Evolutionary conservation across 1,284 basidiomycete genomes (phyloP).

Genomic region (Pascua guehoae): DNA sequence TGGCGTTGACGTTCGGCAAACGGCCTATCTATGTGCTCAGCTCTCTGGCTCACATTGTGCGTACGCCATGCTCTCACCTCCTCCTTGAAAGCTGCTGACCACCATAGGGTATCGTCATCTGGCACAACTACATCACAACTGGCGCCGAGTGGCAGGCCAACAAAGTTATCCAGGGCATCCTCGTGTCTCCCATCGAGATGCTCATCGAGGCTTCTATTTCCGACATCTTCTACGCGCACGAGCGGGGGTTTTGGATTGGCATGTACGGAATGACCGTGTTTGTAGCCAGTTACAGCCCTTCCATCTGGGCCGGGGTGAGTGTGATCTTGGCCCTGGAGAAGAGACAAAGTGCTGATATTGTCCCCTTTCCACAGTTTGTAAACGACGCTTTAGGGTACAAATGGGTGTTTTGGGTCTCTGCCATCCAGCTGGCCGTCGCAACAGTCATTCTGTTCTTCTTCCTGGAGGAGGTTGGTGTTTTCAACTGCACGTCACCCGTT

Average conservation of each 20-base stretch:
- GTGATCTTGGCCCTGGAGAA: neutral
- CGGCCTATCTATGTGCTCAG: constrained; percentile 21
- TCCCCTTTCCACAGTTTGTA: constrained; percentile 6
- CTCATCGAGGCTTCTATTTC: constrained; percentile 19
- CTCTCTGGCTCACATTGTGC: constrained; percentile 9
- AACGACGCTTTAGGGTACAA: constrained; percentile 20
- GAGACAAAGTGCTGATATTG: neutral
- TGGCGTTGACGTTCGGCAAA: constrained; percentile 26
- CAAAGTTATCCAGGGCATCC: constrained; percentile 21
- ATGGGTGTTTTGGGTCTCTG: constrained; percentile 23
- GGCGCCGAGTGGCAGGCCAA: constrained; percentile 20
- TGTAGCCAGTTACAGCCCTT: constrained; percentile 13
- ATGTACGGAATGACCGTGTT: constrained; percentile 18
- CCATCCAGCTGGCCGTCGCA: constrained; percentile 10
- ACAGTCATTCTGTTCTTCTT: constrained; percentile 19
- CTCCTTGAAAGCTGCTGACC: neutral
- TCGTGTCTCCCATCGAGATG: constrained; percentile 23
- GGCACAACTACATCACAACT: constrained; percentile 17
- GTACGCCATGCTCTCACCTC: neutral
- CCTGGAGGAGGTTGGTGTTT: constrained; percentile 20
- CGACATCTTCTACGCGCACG: constrained; percentile 22
- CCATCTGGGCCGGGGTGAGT: constrained; percentile 19
- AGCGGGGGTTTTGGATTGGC: constrained; percentile 25
- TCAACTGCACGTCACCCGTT: neutral
- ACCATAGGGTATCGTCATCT: constrained; percentile 15